Evolutionary conservation across 352 stramenopile genomes (phyloP), one percentile per base, ranked within the genome.

Genomic region (Phytophthora vignae): DNA sequence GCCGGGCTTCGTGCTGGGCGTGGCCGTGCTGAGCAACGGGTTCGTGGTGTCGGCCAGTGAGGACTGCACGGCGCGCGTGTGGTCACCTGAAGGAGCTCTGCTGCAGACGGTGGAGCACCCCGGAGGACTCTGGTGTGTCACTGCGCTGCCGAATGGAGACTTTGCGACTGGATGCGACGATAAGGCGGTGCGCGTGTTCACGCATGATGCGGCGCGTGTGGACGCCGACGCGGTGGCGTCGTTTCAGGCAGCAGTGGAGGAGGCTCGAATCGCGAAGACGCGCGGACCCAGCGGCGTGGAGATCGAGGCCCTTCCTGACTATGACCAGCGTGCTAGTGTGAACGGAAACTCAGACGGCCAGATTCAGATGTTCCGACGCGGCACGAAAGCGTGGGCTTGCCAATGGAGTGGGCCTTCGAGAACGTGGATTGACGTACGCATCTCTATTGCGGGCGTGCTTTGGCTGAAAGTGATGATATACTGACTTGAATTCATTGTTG

Each of bases 321-420:
- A 98, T 71, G 95, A 98, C 46, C 77, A 95, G 59, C 90, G 96
- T 42, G 84, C 81, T 25, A 74, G 78, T 15, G 76, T 90, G 19
- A 68, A 78, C 31, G 90, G 97, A 33, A 93, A 80, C 22, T 98
- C 91, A 3, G 96, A 99, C 71, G 95, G 96, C 19, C 91, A 99
- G 73, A 97, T 99, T 44, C 94, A 99, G 76, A 94, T 99, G 73
- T 99, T 99, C 77, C 93, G 97, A 55, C 97, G 95, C n/a, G 86
- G 88, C 63, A 86, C 82, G 42, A 94, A 95, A 76, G 96, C 96
- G 3, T 99, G 97, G 80, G 97, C 97, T 15, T 98, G 96, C 17
- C 96, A 99, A 75, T 99, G 96, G 97, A 98, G 85, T 36, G 83
- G 73, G 1, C 83, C 85, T 5, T 98, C 91, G 5, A 77, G 81